phyloP scores from a whole-genome alignment of 495 filamentous ascomycete genomes.

The Penicillium flavigenum region DNA sequence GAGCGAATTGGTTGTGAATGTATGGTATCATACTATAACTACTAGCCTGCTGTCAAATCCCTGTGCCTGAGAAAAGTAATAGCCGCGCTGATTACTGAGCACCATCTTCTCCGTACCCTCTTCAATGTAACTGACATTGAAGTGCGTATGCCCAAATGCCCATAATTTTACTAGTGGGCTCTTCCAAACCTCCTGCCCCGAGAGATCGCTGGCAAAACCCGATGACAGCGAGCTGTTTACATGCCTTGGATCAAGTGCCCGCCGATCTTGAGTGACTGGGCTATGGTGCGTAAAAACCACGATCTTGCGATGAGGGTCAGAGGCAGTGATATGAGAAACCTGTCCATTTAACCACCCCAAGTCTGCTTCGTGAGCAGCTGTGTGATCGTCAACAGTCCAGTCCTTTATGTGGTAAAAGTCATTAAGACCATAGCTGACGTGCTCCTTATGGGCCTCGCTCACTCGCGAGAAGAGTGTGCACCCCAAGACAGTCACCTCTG shows the following conservation, averaged over 20 bases:
- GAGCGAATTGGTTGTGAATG: not conserved
- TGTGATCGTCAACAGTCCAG: conserved; percentile 49
- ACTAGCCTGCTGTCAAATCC: conserved; percentile 32
- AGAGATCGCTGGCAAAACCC: conserved; percentile 50
- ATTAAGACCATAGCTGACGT: conserved; percentile 37
- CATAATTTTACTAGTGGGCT: conserved; percentile 46
- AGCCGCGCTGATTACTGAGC: conserved; percentile 41
- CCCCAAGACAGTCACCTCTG: conserved; percentile 37
- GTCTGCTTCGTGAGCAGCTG: conserved; percentile 39
- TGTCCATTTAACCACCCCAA: conserved; percentile 52
- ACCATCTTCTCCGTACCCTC: conserved; percentile 30
- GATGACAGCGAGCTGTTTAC: conserved; percentile 36
- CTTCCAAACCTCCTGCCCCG: conserved; percentile 44
- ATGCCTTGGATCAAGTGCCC: conserved; percentile 44
- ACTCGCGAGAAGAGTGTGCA: conserved; percentile 37
- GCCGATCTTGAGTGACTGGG: conserved; percentile 37
- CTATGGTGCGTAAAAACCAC: conserved; percentile 55
- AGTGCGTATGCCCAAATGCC: conserved; percentile 61
- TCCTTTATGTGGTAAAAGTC: conserved; percentile 51
- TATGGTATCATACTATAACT: not conserved
- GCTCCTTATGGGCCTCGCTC: conserved; percentile 19
- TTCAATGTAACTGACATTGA: conserved; percentile 45
- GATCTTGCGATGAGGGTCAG: conserved; percentile 40
- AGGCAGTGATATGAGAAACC: conserved; percentile 34
- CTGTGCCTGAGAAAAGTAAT: conserved; percentile 35